Evolutionary conservation across 495 filamentous ascomycete species (phyloP), one percentile per base, ranked within the genome.

Genomic region (Copromyces sp.): DNA sequence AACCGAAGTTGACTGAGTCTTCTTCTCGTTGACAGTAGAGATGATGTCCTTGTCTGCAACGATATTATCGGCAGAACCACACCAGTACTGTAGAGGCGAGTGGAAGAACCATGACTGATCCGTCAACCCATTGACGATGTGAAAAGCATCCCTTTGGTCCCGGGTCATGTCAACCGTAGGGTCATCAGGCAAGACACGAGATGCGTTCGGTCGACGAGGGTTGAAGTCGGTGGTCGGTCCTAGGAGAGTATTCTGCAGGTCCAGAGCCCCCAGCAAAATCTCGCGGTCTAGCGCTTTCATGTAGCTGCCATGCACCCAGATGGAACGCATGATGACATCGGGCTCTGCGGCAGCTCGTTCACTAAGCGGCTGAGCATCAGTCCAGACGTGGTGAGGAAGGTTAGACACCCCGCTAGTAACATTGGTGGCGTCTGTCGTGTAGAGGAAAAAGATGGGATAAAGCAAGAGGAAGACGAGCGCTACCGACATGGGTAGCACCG

Each of bases 371-470:
- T 87, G 87, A 6, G 90, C 90, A 44, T 89, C 89, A 32, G 90
- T 92, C 91, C 91, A 93, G 70, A 91, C 91, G 85, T 92, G 89
- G 77, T 91, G 88, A 20, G 91, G 90, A 16, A 92, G 84, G 73
- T 86, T 84, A 68, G 89, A 87, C 69, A 86, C 83, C 81, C 88
- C 84, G 77, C 85, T 85, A 70, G 85, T 86, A 74, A 88, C 85
- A 47, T 88, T 85, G 79, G 83, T 83, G 75, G 87, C 84, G 77
- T 89, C 85, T 80, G 83, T 83, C 76, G 89, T 87, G 80, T 90
- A 91, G 45, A 93, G 85, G 75, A 91, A 90, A 37, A 89, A 84
- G 45, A 90, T 86, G 16, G 90, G 89, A 75, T 91, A 93, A 74
- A 89, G 85, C 35, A 92, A 85, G 45, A 88, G 61, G 32, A 90